Evolutionary conservation across 805 yeast genomes (phyloP).

Genomic region (Myxozyma udenii): DNA sequence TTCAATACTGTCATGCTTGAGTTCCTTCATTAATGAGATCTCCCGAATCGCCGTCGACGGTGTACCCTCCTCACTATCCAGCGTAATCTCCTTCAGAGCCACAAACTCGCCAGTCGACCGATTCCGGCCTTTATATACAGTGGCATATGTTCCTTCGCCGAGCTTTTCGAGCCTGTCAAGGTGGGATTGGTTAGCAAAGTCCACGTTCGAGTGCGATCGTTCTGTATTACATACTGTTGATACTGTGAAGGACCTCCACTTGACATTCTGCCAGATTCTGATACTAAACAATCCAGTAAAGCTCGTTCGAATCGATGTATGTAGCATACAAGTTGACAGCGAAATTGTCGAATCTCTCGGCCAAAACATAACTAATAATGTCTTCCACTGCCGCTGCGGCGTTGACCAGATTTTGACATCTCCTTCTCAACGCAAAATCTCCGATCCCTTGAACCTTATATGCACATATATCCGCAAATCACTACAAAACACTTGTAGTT

Average conservation of each 20-base stretch:
- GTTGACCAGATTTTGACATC: too few species aligned
- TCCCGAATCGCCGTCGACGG: slow-evolving; percentile 98
- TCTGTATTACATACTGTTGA: slow-evolving; percentile 7
- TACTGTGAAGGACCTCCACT: slow-evolving; percentile 3
- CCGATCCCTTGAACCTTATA: too few species aligned
- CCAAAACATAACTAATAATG: too few species aligned
- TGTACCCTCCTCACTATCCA: slow-evolving; percentile 96
- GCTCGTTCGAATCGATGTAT: too few species aligned
- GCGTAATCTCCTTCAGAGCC: slow-evolving; percentile 89
- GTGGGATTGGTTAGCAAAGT: background rate
- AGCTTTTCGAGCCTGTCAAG: slow-evolving; percentile 62
- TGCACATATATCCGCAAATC: too few species aligned
- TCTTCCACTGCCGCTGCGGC: too few species aligned
- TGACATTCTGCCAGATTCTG: background rate
- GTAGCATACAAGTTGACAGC: too few species aligned
- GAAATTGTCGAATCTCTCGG: too few species aligned
- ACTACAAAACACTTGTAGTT: too few species aligned
- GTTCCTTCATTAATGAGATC: slow-evolving; percentile 90
- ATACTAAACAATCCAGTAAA: too few species aligned
- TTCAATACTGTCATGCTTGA: slow-evolving; percentile 88
- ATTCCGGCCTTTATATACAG: slow-evolving; percentile 93
- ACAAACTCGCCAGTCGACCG: slow-evolving; percentile 83
- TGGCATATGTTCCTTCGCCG: slow-evolving; percentile 96
- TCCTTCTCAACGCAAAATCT: too few species aligned
- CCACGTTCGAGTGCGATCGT: too few species aligned